These are phyloP conservation scores for Harringtonia aguacate DNA, from an alignment of 2,329 filamentous ascomycete species.

Conservation along the genomic window DNA sequence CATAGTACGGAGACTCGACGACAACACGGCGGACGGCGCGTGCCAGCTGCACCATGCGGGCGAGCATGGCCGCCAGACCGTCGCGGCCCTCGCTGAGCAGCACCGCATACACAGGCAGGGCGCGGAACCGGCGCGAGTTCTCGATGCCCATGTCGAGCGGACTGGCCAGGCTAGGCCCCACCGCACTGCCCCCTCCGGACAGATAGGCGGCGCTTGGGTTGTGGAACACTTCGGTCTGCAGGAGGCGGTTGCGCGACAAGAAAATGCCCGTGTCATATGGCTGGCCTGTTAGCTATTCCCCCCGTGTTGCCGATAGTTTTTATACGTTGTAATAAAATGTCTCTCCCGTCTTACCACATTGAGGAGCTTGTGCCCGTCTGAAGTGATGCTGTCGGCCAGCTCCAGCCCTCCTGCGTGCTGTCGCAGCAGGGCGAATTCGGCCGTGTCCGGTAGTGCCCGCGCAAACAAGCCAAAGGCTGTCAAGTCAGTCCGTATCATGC, in stretches of 20 bases:
- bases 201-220: constrained; percentile 86
- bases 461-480: constrained; percentile 76
- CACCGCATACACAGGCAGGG: constrained; percentile 78
- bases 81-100: constrained; percentile 61
- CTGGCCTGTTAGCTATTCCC: constrained; percentile 23
- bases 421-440: constrained; percentile 45
- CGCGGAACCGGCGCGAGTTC: constrained; percentile 84
- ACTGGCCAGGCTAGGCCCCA: too few species aligned
- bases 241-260: constrained; percentile 53
- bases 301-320: too few species aligned
- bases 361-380: constrained; percentile 83
- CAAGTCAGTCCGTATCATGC: background rate
- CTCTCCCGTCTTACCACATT: constrained; percentile 73
- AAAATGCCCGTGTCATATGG: constrained; percentile 93
- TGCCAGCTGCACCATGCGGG: constrained; percentile 61
- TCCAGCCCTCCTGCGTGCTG: constrained; percentile 54
- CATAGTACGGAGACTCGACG: constrained; percentile 48
- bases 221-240: constrained; percentile 56
- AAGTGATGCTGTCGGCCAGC: constrained; percentile 76
- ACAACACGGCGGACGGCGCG: constrained; percentile 57
- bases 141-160: constrained; percentile 82
- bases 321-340: too few species aligned
- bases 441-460: constrained; percentile 46
- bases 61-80: constrained; percentile 60
- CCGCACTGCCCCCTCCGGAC: too few species aligned